Conservation (phyloP, 139 green algal species). For the Yamagishiella unicocca region DNA sequence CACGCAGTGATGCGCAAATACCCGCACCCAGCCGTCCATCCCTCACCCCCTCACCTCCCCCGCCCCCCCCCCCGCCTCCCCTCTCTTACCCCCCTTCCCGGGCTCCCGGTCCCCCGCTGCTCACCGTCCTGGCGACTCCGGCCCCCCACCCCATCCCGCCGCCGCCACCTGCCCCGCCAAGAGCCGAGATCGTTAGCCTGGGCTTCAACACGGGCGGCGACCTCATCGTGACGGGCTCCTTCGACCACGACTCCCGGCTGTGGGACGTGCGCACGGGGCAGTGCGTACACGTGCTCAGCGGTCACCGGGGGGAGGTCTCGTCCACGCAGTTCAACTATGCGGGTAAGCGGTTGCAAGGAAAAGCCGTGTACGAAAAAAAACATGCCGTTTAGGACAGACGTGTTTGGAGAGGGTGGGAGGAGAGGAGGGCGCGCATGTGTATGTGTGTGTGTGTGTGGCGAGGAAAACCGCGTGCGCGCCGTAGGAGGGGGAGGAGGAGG, state of each 20-base stretch:
- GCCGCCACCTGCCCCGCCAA: background rate
- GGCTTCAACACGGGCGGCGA: slow-evolving; percentile 76
- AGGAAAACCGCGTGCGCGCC: too few species aligned
- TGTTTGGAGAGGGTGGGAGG: too few species aligned
- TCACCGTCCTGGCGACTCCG: background rate
- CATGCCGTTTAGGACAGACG: too few species aligned
- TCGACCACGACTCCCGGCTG: slow-evolving; percentile 79
- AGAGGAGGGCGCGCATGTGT: too few species aligned
- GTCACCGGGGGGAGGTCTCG: slow-evolving; percentile 76
- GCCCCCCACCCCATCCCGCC: too few species aligned
- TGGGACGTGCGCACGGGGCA: slow-evolving; percentile 81
- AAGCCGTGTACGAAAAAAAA: too few species aligned
- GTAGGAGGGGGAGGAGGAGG: too few species aligned
- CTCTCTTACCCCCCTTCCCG: background rate
- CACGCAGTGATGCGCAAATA: too few species aligned
- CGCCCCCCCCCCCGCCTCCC: background rate
- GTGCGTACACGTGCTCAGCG: slow-evolving; percentile 77
- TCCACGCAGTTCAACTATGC: slow-evolving; percentile 76
- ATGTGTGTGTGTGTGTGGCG: too few species aligned
- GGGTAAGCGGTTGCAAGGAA: slow-evolving; percentile 38
- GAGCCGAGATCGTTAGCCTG: slow-evolving; percentile 81
- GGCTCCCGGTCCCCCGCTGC: background rate
- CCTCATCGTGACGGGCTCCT: slow-evolving; percentile 77
- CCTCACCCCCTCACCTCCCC: background rate
- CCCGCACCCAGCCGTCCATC: background rate